phyloP scores from a whole-genome alignment of 2,329 filamentous ascomycete species.

The Mollisia scopiformis region DNA sequence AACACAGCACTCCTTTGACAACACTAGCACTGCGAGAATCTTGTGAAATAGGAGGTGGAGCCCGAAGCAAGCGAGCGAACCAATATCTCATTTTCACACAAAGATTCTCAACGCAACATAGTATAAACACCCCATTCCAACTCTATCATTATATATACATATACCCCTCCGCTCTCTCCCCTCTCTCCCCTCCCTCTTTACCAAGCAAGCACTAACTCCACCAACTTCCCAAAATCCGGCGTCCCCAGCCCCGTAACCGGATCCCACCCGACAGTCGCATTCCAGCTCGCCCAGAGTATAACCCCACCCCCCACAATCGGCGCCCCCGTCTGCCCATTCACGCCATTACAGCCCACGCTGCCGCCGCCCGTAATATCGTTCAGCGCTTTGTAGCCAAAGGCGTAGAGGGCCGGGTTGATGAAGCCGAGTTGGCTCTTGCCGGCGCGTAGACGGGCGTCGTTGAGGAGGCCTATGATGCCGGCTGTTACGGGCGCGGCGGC shows the following conservation, averaged over 20 bases:
- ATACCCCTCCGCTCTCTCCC: background rate
- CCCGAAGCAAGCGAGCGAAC: too few species aligned
- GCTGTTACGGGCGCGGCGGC: slow-evolving; percentile 59
- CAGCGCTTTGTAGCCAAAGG: slow-evolving; percentile 35
- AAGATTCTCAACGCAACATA: background rate
- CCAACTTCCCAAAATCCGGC: slow-evolving; percentile 29
- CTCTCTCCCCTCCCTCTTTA: background rate
- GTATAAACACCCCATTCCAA: background rate
- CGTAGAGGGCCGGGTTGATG: slow-evolving; percentile 45
- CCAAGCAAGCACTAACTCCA: background rate
- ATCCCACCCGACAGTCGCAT: slow-evolving; percentile 38
- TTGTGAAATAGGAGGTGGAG: too few species aligned
- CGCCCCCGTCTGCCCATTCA: slow-evolving; percentile 15
- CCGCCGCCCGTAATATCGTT: slow-evolving; percentile 43
- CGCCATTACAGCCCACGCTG: slow-evolving; percentile 39
- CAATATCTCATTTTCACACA: background rate
- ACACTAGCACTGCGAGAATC: too few species aligned
- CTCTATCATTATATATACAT: background rate
- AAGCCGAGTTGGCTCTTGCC: slow-evolving; percentile 48
- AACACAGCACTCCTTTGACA: too few species aligned
- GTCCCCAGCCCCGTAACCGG: slow-evolving; percentile 42
- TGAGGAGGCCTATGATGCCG: slow-evolving; percentile 61
- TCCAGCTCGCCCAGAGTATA: slow-evolving; percentile 27
- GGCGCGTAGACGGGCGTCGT: slow-evolving; percentile 58
- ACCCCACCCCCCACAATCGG: slow-evolving; percentile 13